These are phyloP conservation scores for Haplosporangium sp. DNA, from an alignment of 371 early-diverging fungal genomes.

Conservation along the genomic window DNA sequence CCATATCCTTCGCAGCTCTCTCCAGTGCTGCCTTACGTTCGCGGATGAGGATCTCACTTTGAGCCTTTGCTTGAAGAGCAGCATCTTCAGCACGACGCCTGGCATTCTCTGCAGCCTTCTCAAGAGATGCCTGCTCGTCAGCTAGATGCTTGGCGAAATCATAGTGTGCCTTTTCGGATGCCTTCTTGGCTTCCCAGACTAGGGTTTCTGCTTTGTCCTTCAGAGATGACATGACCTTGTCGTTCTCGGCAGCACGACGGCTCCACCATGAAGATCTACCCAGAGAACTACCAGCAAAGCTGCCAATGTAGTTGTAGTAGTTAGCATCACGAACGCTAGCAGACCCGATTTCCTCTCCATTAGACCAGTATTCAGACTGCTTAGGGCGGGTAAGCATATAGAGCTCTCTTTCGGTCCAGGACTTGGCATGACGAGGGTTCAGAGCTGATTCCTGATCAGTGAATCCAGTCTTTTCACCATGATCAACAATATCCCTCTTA, in stretches of 20 bases:
- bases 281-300: slow-evolving; percentile 25
- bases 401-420: slow-evolving; percentile 8
- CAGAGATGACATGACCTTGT: slow-evolving; percentile 20
- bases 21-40: slow-evolving; percentile 43
- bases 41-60: slow-evolving; percentile 29
- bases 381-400: slow-evolving; percentile 7
- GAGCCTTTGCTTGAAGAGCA: slow-evolving; percentile 33
- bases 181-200: slow-evolving; percentile 44
- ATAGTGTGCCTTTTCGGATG: slow-evolving; percentile 28
- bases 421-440: background rate
- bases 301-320: slow-evolving; percentile 44
- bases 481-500: background rate
- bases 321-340: slow-evolving; percentile 40
- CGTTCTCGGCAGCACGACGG: slow-evolving; percentile 10
- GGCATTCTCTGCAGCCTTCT: slow-evolving; percentile 22
- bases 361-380: slow-evolving; percentile 23
- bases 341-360: slow-evolving; percentile 39
- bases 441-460: background rate
- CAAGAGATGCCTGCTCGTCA: slow-evolving; percentile 20
- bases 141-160: slow-evolving; percentile 41
- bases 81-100: slow-evolving; percentile 39
- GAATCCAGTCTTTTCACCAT: background rate
- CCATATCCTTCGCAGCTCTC: slow-evolving; percentile 40
- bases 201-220: slow-evolving; percentile 39
- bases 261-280: slow-evolving; percentile 48